Conservation (phyloP, 2,329 filamentous ascomycete genomes). For the Purpureocillium lavendulum region DNA sequence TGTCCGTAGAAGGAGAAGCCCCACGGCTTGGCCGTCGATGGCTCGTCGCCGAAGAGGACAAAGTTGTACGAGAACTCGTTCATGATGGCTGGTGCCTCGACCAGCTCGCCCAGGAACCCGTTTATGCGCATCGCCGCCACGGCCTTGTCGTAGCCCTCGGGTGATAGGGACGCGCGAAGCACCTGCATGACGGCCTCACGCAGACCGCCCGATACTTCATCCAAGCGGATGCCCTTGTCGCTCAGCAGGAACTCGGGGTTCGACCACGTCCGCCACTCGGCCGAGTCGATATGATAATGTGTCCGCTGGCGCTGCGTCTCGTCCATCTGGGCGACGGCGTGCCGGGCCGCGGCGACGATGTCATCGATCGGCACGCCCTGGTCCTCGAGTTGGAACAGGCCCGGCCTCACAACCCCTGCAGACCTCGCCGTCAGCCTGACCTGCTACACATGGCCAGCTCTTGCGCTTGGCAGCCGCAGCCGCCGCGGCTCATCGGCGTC, state of each 20-base stretch:
- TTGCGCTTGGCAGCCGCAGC: no score
- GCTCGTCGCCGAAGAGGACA: slow-evolving; percentile 53
- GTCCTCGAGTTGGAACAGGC: slow-evolving; percentile 52
- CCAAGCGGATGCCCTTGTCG: slow-evolving; percentile 61
- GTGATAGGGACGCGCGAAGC: slow-evolving; percentile 50
- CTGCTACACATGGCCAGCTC: no score
- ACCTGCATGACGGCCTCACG: slow-evolving; percentile 45
- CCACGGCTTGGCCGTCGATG: slow-evolving; percentile 52
- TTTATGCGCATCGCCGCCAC: slow-evolving; percentile 65
- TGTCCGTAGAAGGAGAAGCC: slow-evolving; percentile 72
- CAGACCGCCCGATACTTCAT: slow-evolving; percentile 40
- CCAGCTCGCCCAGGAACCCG: slow-evolving; percentile 63
- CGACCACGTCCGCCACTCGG: slow-evolving; percentile 61
- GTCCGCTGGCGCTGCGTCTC: slow-evolving; percentile 39
- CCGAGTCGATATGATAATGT: slow-evolving; percentile 56
- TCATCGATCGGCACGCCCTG: slow-evolving; percentile 51
- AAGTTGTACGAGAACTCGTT: slow-evolving; percentile 75
- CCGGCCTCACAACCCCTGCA: slow-evolving; percentile 39
- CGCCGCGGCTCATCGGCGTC: background rate
- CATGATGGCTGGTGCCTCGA: slow-evolving; percentile 52
- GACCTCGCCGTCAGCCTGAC: no score
- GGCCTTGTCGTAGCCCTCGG: slow-evolving; percentile 65
- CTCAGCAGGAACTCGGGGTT: slow-evolving; percentile 68
- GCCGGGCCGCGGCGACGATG: slow-evolving; percentile 44
- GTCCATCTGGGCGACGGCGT: slow-evolving; percentile 36